Evolutionary conservation across 257 asterid genomes (phyloP), one percentile per base, ranked within the genome.

Genomic region (Cruciata laevipes): DNA sequence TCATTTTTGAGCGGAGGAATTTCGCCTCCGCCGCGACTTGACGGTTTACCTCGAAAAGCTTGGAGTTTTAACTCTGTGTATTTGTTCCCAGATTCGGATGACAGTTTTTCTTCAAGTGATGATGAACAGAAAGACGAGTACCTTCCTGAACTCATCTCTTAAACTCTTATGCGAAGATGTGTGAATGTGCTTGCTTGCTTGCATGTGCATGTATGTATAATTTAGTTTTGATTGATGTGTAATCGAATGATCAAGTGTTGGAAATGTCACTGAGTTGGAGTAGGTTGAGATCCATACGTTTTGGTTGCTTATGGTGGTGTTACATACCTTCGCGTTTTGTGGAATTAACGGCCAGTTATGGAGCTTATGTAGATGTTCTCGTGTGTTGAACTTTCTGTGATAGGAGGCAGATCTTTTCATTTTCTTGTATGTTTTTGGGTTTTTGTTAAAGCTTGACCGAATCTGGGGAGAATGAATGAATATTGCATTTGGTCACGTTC

Each of bases 101-200:
- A 67, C 72, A 83, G 88, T 73, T 69, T 83, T 37, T 37, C 76
- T 69, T 88, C 91, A 3, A 85, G 87, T 66, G 84, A 23, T 65
- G 84, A 23, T 33, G 89, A 68, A 42, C 95, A 85, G 49, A 80
- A 85, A 67, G 91, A 88, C 69, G 97, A 91, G 97, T 91, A 84
- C 71, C 62, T 27, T 68, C 61, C 73, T 63, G 55, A 23, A 69
- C 68, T 13, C 62, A 61, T 73, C 40, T 71, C 68, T 62, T 61
- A 73, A 65, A 63, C 60, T 70, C 4, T 47, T 62, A 30, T 42
- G 30, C 73, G 14, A 57, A 68, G 72, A 69, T 72, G 42, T 72
- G 69, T 72, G 47, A 65, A 31, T 78, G 72, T 64, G 58, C 40
- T 27, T 27, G 42, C 42, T 47, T 47, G 53, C 53, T 30, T 70